A percentile compares a stretch with the other conserved stretches of the same genome.
Conservation (phyloP, 148 eudicot genomes). For the Persicaria maculosa region DNA sequence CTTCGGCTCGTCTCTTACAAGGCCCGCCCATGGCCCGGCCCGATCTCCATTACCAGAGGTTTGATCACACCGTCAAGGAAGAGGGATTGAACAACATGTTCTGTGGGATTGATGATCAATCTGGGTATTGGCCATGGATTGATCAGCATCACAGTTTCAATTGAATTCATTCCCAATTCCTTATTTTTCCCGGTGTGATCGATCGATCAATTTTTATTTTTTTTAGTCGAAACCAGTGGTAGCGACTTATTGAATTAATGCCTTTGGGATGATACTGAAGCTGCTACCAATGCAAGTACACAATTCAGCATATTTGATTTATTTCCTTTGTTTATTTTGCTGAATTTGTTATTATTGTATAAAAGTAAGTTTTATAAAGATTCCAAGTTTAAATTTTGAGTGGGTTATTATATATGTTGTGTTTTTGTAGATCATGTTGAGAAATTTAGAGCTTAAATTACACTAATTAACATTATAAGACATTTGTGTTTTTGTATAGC, state of each 20-base stretch:
- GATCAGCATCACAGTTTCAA: conserved; percentile 27
- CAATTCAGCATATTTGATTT: neutral
- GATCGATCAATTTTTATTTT: too few species aligned
- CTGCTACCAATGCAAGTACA: neutral
- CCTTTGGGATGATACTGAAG: neutral
- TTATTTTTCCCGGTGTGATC: neutral
- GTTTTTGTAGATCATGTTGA: too few species aligned
- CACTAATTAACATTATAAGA: too few species aligned
- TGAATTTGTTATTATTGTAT: neutral
- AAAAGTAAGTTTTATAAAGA: neutral
- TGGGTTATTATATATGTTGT: too few species aligned
- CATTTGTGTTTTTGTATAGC: too few species aligned
- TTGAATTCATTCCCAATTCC: neutral
- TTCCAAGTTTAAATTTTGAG: too few species aligned
- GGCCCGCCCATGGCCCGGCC: neutral
- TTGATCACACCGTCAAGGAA: conserved; percentile 37
- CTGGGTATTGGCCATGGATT: conserved; percentile 49
- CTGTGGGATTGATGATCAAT: conserved; percentile 42
- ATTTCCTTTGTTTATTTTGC: neutral
- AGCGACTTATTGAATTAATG: neutral
- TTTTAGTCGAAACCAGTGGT: too few species aligned
- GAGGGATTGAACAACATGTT: conserved; percentile 49
- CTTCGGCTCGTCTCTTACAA: conserved; percentile 20
- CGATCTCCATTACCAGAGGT: conserved; percentile 15
- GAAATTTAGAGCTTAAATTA: too few species aligned